A percentile compares a stretch with the other conserved stretches of the same genome.
These are phyloP conservation scores for Rhynchospora pubera DNA, from an alignment of 176 grass and related monocot genomes.

Conservation along the genomic window DNA sequence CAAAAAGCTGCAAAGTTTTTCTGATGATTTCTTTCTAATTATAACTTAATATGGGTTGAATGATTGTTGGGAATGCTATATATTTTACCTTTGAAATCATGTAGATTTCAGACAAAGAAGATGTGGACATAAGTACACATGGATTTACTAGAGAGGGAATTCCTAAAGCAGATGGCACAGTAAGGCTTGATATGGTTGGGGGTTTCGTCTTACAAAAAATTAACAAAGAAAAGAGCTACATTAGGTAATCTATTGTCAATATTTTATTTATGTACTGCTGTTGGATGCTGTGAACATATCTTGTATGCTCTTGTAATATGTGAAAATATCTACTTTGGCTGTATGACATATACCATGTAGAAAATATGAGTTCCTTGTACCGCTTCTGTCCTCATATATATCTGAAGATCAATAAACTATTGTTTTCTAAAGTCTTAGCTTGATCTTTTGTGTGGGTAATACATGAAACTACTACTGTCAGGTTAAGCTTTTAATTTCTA, in stretches of 20 bases:
- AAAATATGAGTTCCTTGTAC: background rate
- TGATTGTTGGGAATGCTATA: background rate
- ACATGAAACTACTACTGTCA: background rate
- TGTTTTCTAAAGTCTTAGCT: background rate
- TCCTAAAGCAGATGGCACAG: conserved; percentile 68
- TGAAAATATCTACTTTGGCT: background rate
- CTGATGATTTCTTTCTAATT: background rate
- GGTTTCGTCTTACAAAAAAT: conserved; percentile 87
- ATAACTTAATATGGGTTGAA: background rate
- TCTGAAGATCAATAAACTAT: background rate
- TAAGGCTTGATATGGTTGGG: conserved; percentile 81
- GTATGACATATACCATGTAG: background rate
- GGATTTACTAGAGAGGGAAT: conserved; percentile 57
- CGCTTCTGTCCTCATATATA: background rate
- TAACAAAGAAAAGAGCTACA: conserved; percentile 57
- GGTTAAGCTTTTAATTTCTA: background rate
- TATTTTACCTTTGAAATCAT: conserved; percentile 11
- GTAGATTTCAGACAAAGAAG: conserved; percentile 65
- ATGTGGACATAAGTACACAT: conserved; percentile 49
- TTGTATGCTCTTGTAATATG: background rate
- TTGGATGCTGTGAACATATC: background rate
- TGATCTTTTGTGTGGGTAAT: background rate
- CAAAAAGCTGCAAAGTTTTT: background rate
- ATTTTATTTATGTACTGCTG: background rate
- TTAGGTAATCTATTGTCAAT: conserved; percentile 44